Percentiles rank a stretch among this genome's conserved stretches.
phyloP scores from a whole-genome alignment of 2,329 filamentous ascomycete genomes.

The Neofusicoccum umdonicola region DNA sequence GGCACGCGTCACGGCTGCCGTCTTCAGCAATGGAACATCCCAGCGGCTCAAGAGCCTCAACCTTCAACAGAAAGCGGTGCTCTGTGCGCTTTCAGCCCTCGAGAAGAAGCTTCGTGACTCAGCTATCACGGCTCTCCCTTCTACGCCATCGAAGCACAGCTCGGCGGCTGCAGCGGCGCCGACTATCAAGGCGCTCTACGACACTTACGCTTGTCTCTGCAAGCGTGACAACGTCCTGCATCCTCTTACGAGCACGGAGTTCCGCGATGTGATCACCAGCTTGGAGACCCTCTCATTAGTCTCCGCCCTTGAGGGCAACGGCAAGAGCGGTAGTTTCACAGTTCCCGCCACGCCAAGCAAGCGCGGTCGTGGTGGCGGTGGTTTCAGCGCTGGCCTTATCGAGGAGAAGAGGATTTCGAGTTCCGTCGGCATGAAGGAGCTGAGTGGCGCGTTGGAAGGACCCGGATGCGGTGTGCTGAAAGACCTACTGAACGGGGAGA shows the following conservation, averaged over 20 bases:
- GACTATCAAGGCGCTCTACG: conserved; percentile 79
- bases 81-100: conserved; percentile 85
- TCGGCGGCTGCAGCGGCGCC: conserved; percentile 60
- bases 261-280: conserved; percentile 86
- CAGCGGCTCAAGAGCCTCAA: conserved; percentile 86
- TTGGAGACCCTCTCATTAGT: conserved; percentile 85
- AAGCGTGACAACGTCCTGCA: conserved; percentile 85
- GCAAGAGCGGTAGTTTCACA: conserved; percentile 46
- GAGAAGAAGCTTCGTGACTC: conserved; percentile 68
- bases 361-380: conserved; percentile 41
- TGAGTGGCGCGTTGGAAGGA: conserved; percentile 63
- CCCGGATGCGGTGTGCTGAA: conserved; percentile 38
- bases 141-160: conserved; percentile 42
- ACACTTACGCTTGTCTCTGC: conserved; percentile 79
- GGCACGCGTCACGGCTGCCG: conserved; percentile 83
- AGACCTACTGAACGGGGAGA: conserved; percentile 25
- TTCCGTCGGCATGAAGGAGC: conserved; percentile 75
- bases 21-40: conserved; percentile 83
- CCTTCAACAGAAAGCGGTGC: conserved; percentile 90
- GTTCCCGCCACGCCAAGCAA: conserved; percentile 56
- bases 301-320: conserved; percentile 60
- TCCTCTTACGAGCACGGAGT: conserved; percentile 85
- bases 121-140: conserved; percentile 15
- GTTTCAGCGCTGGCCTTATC: conserved; percentile 46
- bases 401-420: conserved; percentile 80